Evolutionary conservation across 2,329 filamentous ascomycete genomes (phyloP).

Genomic region (Penicillium sp.): DNA sequence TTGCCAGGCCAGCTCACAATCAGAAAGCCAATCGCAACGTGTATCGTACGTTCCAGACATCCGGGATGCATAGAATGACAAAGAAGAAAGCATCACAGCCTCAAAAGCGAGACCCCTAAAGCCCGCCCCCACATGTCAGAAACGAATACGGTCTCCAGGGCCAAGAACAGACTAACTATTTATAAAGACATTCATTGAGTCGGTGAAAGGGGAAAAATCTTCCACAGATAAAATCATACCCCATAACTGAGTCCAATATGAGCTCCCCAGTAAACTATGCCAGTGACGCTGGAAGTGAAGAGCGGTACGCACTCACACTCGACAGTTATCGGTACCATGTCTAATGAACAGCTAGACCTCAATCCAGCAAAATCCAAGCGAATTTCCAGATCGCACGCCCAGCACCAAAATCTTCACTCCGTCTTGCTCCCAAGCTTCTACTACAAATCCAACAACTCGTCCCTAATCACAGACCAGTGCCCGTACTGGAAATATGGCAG

Average conservation of each 20-base stretch:
- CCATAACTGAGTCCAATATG: slow-evolving; percentile 3
- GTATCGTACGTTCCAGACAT: background rate
- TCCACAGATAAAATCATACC: background rate
- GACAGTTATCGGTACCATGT: background rate
- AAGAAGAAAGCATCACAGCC: background rate
- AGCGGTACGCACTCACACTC: slow-evolving; percentile 12
- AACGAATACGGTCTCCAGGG: slow-evolving; percentile 14
- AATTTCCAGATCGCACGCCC: slow-evolving; percentile 30
- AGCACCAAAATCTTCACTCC: slow-evolving; percentile 28
- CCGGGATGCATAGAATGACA: background rate
- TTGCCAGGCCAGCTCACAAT: background rate
- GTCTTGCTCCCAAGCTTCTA: slow-evolving; percentile 26
- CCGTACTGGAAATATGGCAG: slow-evolving; percentile 31
- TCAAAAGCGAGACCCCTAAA: background rate
- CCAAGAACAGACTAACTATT: slow-evolving; percentile 5
- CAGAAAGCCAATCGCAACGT: background rate
- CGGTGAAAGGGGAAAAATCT: background rate
- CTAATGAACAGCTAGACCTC: background rate
- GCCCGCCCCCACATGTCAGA: slow-evolving; percentile 9
- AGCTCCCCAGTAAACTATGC: slow-evolving; percentile 15
- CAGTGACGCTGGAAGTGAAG: slow-evolving; percentile 20
- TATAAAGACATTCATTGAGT: background rate
- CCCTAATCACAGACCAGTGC: slow-evolving; percentile 20
- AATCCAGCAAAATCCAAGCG: slow-evolving; percentile 21
- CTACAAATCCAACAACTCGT: slow-evolving; percentile 33